Evolutionary conservation across 2,329 filamentous ascomycete genomes (phyloP).

Genomic region (Penicillium sp.): DNA sequence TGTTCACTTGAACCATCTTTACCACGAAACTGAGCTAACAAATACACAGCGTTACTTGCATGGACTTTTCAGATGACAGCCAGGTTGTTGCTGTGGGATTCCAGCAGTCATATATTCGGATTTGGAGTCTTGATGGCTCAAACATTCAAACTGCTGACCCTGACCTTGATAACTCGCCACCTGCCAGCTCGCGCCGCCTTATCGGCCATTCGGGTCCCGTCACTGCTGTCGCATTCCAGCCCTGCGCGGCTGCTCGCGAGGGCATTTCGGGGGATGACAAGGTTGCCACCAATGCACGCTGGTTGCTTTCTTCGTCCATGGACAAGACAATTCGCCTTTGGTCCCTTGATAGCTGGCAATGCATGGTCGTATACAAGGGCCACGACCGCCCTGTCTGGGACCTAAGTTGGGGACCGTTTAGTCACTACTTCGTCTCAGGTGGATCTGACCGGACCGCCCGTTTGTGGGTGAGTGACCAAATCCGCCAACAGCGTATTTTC

Average conservation of each 20-base stretch:
- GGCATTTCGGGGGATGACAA: constrained; percentile 37
- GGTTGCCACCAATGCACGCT: constrained; percentile 63
- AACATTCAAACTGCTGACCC: constrained; percentile 67
- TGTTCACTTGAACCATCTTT: constrained; percentile 30
- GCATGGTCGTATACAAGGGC: constrained; percentile 88
- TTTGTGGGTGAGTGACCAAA: constrained; percentile 89
- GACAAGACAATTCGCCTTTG: constrained; percentile 88
- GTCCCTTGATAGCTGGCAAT: constrained; percentile 90
- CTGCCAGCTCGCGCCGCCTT: constrained; percentile 69
- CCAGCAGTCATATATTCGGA: constrained; percentile 88
- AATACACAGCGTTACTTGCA: constrained; percentile 69
- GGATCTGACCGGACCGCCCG: constrained; percentile 88
- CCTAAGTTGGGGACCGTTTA: constrained; percentile 84
- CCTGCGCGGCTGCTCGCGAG: constrained; percentile 55
- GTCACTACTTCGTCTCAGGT: constrained; percentile 88
- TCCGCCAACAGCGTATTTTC: constrained; percentile 81
- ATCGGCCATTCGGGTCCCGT: constrained; percentile 90
- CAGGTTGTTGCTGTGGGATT: constrained; percentile 84
- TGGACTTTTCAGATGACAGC: constrained; percentile 93
- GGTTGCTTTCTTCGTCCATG: constrained; percentile 81
- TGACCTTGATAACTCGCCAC: constrained; percentile 58
- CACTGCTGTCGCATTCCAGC: constrained; percentile 86
- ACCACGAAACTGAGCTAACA: constrained; percentile 23
- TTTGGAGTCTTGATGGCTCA: constrained; percentile 88
- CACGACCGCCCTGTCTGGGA: constrained; percentile 89